Percentiles rank a stretch among this genome's conserved stretches.
These are phyloP conservation scores for Backusella tuberculispora DNA, from an alignment of 192 early-diverging fungal genomes.

Conservation along the genomic window DNA sequence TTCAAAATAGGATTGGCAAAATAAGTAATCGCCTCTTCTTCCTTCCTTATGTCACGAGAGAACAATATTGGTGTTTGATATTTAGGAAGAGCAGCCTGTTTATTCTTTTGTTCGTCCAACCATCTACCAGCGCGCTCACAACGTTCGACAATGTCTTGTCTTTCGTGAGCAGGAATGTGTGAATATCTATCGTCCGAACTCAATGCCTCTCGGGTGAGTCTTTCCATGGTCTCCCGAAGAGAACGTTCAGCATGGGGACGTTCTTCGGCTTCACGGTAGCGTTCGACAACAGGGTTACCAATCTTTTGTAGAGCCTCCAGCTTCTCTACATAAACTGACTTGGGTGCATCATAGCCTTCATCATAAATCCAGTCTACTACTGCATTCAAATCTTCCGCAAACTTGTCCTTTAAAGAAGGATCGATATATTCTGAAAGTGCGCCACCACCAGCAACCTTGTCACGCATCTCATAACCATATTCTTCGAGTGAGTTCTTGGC, in stretches of 20 bases:
- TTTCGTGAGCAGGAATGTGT: slow-evolving; percentile 86
- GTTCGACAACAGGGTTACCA: slow-evolving; percentile 79
- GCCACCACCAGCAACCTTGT: slow-evolving; percentile 74
- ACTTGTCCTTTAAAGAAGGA: slow-evolving; percentile 68
- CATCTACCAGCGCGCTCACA: slow-evolving; percentile 77
- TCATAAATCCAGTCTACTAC: slow-evolving; percentile 98
- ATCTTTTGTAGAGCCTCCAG: slow-evolving; percentile 74
- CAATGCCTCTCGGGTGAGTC: slow-evolving; percentile 68
- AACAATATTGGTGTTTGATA: slow-evolving; percentile 71
- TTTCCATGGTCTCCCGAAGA: slow-evolving; percentile 77
- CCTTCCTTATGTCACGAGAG: slow-evolving; percentile 69
- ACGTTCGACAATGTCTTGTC: slow-evolving; percentile 78
- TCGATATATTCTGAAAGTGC: slow-evolving; percentile 75
- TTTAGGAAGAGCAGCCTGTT: slow-evolving; percentile 76
- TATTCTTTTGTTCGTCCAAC: slow-evolving; percentile 79
- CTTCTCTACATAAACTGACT: slow-evolving; percentile 86
- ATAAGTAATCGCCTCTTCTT: slow-evolving; percentile 70
- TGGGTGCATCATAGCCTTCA: slow-evolving; percentile 90
- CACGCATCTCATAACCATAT: slow-evolving; percentile 94
- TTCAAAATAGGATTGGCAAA: slow-evolving; percentile 80
- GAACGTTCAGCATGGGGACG: slow-evolving; percentile 80
- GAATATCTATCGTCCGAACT: slow-evolving; percentile 81
- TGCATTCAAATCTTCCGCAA: slow-evolving; percentile 66
- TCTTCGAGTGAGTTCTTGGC: slow-evolving; percentile 95
- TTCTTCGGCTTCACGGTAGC: slow-evolving; percentile 83